These are phyloP conservation scores for Cyberlindnera euphorbiae DNA, from an alignment of 805 yeast species.

Conservation along the genomic window DNA sequence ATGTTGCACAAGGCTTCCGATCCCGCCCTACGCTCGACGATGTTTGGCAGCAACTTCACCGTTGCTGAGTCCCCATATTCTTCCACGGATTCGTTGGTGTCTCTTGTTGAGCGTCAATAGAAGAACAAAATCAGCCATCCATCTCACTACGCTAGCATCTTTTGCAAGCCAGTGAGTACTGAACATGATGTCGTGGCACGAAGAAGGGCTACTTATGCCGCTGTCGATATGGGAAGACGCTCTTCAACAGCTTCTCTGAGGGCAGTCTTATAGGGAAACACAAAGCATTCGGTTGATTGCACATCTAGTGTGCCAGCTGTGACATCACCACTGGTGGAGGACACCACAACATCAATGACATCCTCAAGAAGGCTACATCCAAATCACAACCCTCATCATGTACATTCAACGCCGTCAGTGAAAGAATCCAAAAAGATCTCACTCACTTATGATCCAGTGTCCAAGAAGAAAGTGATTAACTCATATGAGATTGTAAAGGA, in stretches of 20 bases:
- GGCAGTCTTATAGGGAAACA: conserved; percentile 8
- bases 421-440: conserved; percentile 79
- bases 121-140: conserved; percentile 39
- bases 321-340: conserved; percentile 15
- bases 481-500: conserved; percentile 85
- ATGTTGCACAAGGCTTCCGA: conserved; percentile 18
- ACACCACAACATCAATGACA: not conserved
- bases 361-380: conserved; percentile 22
- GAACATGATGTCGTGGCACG: not conserved
- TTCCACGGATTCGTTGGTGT: conserved; percentile 33
- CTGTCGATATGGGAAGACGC: conserved; percentile 5
- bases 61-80: conserved; percentile 23
- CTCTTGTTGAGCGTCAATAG: conserved; percentile 37
- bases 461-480: conserved; percentile 75
- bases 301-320: conserved; percentile 7
- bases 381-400: conserved; percentile 23
- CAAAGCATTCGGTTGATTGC: conserved; percentile 8
- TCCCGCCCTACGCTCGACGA: conserved; percentile 18
- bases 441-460: conserved; percentile 85
- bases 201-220: conserved; percentile 1
- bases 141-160: conserved; percentile 32
- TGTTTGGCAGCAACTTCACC: conserved; percentile 6
- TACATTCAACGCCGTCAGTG: conserved; percentile 39
- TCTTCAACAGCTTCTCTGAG: conserved; percentile 19
- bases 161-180: conserved; percentile 8